phyloP scores from a whole-genome alignment of 768 basidiomycete genomes.

The Amanita molliuscula region DNA sequence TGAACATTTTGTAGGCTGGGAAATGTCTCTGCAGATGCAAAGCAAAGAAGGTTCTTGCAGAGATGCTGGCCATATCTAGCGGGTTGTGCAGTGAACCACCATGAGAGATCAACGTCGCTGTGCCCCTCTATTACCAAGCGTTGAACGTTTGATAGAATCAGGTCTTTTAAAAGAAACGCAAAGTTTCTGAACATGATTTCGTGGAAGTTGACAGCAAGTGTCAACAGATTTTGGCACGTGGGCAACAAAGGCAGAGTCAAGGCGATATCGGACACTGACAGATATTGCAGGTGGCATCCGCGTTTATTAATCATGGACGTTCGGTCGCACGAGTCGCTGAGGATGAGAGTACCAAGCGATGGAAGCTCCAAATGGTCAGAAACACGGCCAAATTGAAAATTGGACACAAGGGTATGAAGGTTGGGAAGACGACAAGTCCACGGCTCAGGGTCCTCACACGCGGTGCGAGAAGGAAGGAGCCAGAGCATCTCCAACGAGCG shows the following conservation, averaged over 20 bases:
- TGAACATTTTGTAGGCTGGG: slow-evolving; percentile 1
- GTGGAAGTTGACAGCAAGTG: slow-evolving; percentile 7
- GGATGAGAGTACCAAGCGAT: slow-evolving; percentile 1
- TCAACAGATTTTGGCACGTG: slow-evolving; percentile 9
- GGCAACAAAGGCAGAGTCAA: slow-evolving; percentile 1
- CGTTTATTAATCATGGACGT: slow-evolving; percentile 1
- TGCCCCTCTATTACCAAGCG: slow-evolving; percentile 4
- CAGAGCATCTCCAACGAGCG: slow-evolving; percentile 14
- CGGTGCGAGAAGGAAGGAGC: slow-evolving; percentile 10
- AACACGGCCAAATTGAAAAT: slow-evolving; percentile 1
- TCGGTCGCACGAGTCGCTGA: background rate
- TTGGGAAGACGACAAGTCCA: slow-evolving; percentile 11
- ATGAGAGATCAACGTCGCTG: slow-evolving; percentile 2
- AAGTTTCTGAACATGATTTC: slow-evolving; percentile 6
- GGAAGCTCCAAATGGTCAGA: slow-evolving; percentile 10
- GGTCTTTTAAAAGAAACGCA: background rate
- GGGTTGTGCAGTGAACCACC: slow-evolving; percentile 1
- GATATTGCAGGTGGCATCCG: slow-evolving; percentile 8
- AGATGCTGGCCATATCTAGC: background rate
- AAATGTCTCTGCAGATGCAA: slow-evolving; percentile 1
- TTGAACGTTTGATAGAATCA: background rate
- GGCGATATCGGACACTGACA: slow-evolving; percentile 2
- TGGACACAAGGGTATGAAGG: slow-evolving; percentile 13
- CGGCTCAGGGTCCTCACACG: background rate
- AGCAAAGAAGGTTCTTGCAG: background rate